These are phyloP conservation scores for Aureobasidium namibiae DNA, from an alignment of 2,329 filamentous ascomycete species.

Conservation along the genomic window DNA sequence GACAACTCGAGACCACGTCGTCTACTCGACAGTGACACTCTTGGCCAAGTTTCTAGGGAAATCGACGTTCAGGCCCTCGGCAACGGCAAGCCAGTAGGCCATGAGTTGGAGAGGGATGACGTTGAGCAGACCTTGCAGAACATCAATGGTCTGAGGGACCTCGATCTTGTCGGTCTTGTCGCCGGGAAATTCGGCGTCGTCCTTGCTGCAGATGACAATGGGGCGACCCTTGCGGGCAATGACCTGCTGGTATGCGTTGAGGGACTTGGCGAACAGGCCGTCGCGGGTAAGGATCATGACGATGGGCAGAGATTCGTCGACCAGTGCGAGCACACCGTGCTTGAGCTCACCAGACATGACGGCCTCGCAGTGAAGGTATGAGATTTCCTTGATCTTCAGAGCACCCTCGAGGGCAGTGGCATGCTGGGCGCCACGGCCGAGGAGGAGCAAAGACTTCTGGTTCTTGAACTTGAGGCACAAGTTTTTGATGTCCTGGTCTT, in stretches of 20 bases:
- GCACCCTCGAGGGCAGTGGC: conserved; percentile 94
- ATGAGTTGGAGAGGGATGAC: conserved; percentile 96
- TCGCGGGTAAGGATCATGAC: conserved; percentile 99
- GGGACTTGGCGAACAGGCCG: conserved; percentile 93
- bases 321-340: conserved; percentile 93
- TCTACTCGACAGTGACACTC: conserved; percentile 95
- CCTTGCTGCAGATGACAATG: conserved; percentile 95
- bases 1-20: too few species aligned
- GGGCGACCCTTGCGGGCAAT: conserved; percentile 92
- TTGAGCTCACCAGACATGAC: conserved; percentile 99
- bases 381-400: conserved; percentile 99
- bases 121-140: conserved; percentile 92
- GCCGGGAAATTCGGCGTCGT: conserved; percentile 79
- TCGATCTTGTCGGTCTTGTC: conserved; percentile 94
- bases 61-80: conserved; percentile 93
- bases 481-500: conserved; percentile 89
- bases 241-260: conserved; percentile 99
- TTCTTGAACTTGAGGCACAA: conserved; percentile 92
- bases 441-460: conserved; percentile 89
- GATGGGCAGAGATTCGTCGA: conserved; percentile 97
- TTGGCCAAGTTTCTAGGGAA: conserved; percentile 98
- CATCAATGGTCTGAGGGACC: conserved; percentile 91
- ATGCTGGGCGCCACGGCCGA: conserved; percentile 93
- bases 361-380: conserved; percentile 97
- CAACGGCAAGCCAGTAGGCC: conserved; percentile 96